These are phyloP conservation scores for Vairimorpha ceranae DNA, from an alignment of 371 early-diverging fungal genomes.

Conservation along the genomic window DNA sequence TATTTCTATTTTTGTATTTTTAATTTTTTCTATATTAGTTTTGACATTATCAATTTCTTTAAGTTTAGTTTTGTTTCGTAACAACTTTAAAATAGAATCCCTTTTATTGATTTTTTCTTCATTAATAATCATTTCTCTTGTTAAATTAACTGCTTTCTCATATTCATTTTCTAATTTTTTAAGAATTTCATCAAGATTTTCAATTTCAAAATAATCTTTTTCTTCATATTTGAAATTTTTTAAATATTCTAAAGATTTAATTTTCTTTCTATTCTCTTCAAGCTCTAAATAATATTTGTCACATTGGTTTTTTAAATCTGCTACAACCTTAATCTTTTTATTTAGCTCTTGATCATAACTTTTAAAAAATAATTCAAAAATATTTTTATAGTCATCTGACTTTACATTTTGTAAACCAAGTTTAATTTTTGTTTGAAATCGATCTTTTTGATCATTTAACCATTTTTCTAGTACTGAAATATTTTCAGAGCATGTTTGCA, in stretches of 20 bases:
- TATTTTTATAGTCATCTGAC: neutral
- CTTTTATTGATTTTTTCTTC: neutral
- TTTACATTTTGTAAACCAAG: neutral
- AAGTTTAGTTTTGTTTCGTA: neutral
- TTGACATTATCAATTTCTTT: neutral
- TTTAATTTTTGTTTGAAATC: neutral
- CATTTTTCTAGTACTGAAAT: neutral
- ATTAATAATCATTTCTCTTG: neutral
- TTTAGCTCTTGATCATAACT: constrained; percentile 7
- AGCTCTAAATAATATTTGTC: neutral
- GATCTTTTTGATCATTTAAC: neutral
- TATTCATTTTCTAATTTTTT: neutral
- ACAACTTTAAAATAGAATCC: neutral
- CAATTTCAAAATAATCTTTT: neutral
- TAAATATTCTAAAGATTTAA: neutral
- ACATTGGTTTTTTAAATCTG: constrained; percentile 4
- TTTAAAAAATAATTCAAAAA: neutral
- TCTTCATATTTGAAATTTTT: neutral
- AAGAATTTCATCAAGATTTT: neutral
- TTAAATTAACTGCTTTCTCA: neutral
- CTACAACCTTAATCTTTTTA: neutral
- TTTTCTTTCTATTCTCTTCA: neutral
- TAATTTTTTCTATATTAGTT: neutral
- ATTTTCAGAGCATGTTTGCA: neutral
- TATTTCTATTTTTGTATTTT: neutral